phyloP scores from a whole-genome alignment of 2,329 filamentous ascomycete genomes.

The Alternaria atra region DNA sequence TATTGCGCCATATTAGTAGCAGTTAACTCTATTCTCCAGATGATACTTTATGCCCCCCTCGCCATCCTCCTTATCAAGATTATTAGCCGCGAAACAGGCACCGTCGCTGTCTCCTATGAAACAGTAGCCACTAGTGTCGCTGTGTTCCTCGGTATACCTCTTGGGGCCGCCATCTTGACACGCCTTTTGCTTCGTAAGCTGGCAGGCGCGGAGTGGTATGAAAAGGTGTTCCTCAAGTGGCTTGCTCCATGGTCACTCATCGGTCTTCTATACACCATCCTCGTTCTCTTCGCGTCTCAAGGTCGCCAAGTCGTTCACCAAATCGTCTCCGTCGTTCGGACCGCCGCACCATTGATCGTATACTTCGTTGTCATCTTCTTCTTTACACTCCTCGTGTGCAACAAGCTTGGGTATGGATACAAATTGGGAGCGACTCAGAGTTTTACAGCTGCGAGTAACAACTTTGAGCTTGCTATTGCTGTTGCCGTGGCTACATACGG shows the following conservation, averaged over 20 bases:
- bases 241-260: constrained; percentile 76
- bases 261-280: constrained; percentile 81
- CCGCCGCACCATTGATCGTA: constrained; percentile 77
- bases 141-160: constrained; percentile 78
- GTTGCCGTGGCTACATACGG: constrained; percentile 82
- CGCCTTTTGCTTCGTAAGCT: constrained; percentile 67
- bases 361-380: constrained; percentile 80
- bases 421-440: constrained; percentile 74
- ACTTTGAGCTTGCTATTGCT: constrained; percentile 86
- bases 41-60: constrained; percentile 50
- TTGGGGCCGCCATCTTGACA: constrained; percentile 77
- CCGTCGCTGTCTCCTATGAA: constrained; percentile 62
- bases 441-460: constrained; percentile 86
- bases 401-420: constrained; percentile 73
- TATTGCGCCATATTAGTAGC: constrained; percentile 73
- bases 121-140: constrained; percentile 77
- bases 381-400: constrained; percentile 66
- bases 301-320: constrained; percentile 78
- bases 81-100: constrained; percentile 61
- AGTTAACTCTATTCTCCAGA: constrained; percentile 53
- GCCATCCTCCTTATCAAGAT: constrained; percentile 64
- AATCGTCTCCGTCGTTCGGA: constrained; percentile 78
- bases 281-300: constrained; percentile 81
- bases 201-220: constrained; percentile 67
- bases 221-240: constrained; percentile 70